phyloP scores from a whole-genome alignment of 805 yeast species.

The Kluyveromyces wickerhamii region DNA sequence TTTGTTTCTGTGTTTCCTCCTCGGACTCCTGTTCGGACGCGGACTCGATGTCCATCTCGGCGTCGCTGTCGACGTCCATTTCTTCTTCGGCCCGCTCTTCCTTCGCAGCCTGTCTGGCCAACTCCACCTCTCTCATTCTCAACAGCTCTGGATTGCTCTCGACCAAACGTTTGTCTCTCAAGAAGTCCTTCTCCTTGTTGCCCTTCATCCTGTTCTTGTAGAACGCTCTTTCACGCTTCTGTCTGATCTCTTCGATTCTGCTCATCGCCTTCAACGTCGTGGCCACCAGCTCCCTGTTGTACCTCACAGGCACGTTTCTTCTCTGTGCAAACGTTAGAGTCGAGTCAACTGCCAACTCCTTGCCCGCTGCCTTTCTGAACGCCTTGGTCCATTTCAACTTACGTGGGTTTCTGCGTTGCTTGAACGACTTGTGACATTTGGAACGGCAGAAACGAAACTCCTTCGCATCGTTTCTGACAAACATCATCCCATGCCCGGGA shows the following conservation, averaged over 20 bases:
- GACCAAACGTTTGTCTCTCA: slow-evolving; percentile 80
- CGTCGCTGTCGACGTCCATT: slow-evolving; percentile 38
- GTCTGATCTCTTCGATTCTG: slow-evolving; percentile 92
- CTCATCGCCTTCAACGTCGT: slow-evolving; percentile 93
- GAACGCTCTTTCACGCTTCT: slow-evolving; percentile 95
- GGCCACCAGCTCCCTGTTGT: slow-evolving; percentile 91
- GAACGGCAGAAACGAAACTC: slow-evolving; percentile 97
- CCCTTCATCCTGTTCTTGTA: slow-evolving; percentile 99
- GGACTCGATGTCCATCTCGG: slow-evolving; percentile 39
- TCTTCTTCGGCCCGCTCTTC: slow-evolving; percentile 49
- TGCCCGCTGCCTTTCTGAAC: slow-evolving; percentile 97
- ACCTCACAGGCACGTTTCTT: slow-evolving; percentile 96
- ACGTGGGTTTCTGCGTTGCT: slow-evolving; percentile 97
- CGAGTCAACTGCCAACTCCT: slow-evolving; percentile 95
- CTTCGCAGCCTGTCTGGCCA: slow-evolving; percentile 67
- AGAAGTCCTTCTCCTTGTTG: slow-evolving; percentile 79
- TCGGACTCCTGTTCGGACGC: slow-evolving; percentile 43
- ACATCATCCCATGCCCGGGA: slow-evolving; percentile 92
- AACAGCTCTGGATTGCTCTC: slow-evolving; percentile 83
- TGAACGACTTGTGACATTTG: slow-evolving; percentile 95
- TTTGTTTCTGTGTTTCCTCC: slow-evolving; percentile 44
- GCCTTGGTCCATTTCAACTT: slow-evolving; percentile 98
- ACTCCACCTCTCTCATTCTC: slow-evolving; percentile 88
- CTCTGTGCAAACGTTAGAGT: slow-evolving; percentile 94
- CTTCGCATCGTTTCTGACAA: slow-evolving; percentile 96